These are phyloP conservation scores for Osmanthus fragrans DNA, from an alignment of 257 asterid species.

Conservation along the genomic window DNA sequence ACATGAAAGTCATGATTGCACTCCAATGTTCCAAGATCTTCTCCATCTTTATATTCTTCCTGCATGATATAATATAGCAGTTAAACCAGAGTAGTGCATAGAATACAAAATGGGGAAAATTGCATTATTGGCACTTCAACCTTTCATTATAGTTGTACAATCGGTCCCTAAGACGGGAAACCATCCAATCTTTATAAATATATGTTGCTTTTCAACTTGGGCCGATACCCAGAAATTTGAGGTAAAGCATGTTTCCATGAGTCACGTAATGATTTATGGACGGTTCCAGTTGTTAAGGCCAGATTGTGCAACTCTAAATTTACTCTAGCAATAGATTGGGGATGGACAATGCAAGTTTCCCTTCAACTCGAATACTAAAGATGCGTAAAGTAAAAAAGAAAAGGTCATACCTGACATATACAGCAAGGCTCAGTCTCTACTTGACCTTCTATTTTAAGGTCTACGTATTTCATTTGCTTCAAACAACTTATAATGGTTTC, in stretches of 20 bases:
- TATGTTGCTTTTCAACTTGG: neutral
- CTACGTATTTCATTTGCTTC: constrained; percentile 38
- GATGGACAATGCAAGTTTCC: neutral
- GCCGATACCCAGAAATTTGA: neutral
- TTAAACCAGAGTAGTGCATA: neutral
- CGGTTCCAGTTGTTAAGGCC: neutral
- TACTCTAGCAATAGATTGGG: neutral
- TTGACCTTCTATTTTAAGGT: constrained; percentile 19
- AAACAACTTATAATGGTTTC: constrained; percentile 44
- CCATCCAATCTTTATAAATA: neutral
- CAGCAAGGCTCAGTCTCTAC: constrained; percentile 65
- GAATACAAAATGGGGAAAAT: neutral
- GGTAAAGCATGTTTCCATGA: neutral
- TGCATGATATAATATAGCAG: constrained; percentile 18
- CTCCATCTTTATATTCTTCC: constrained; percentile 58
- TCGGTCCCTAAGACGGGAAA: neutral
- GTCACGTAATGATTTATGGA: neutral
- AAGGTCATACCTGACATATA: constrained; percentile 56
- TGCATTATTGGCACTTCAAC: neutral
- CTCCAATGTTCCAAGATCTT: constrained; percentile 52
- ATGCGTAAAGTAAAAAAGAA: neutral
- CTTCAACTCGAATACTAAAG: neutral
- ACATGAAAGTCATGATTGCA: constrained; percentile 60
- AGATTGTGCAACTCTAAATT: neutral
- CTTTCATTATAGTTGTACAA: neutral